Evolutionary conservation across 257 asterid species (phyloP), one percentile per base, ranked within the genome.

Genomic region (Solanum gandarillasii): DNA sequence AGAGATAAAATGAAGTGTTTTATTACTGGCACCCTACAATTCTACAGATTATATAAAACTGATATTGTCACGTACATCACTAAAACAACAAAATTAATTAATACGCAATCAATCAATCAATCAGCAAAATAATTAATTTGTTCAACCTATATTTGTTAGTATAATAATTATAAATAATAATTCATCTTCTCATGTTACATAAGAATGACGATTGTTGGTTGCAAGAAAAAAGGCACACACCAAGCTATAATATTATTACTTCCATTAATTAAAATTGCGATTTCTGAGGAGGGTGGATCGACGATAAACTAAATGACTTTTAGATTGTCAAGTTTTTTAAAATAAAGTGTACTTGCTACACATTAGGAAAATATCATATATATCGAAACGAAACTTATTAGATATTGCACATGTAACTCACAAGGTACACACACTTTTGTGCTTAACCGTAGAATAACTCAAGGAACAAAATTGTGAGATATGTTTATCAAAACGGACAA

Each of bases 391-490:
- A 18, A 52, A 52, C 6, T 16, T 9, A 60, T 60, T 3, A 60
- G 5, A 21, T 23, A 23, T 23, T 8, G 12, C 3, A 60, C 16
- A 62, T 0, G 1, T 62, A n/a, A 6, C 0, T 70, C 1, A 32
- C 1, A 18, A 32, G 13, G 12, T 71, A 32, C n/a, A 14, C 6
- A 29, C 1, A 1, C 0, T 71, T 31, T 71, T 31, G 13, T 71
- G 12, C 9, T 71, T 7, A 10, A 32, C 0, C 1, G 9, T 31
- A 0, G 0, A 0, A 7, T 70, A 29, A 4, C 1, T 13, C 23
- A 4, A 70, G n/a, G 0, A 14, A 71, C 0, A 3, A 32, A 71
- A 7, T 0, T 31, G 0, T 71, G 23, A 70, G 12, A 31, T 71
- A 1, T 71, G 0, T 71, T 52, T 16, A 52, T 18, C 62, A 9